These are phyloP conservation scores for Curvularia hawaiiensis DNA, from an alignment of 2,329 filamentous ascomycete species.

Conservation along the genomic window DNA sequence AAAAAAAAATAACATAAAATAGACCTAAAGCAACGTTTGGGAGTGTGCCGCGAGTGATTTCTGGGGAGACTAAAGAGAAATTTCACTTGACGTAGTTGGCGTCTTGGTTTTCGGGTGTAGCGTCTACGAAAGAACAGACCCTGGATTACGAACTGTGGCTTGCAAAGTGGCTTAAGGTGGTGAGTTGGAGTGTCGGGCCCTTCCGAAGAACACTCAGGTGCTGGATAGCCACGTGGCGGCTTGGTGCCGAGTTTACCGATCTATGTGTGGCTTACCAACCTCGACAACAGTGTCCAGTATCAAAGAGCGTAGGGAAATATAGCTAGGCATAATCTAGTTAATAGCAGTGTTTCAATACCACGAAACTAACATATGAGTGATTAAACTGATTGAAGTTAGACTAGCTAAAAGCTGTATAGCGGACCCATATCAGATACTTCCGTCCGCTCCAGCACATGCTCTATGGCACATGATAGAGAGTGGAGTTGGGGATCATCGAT, in stretches of 20 bases:
- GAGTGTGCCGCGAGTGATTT: not conserved
- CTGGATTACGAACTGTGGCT: not conserved
- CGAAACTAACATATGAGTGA: too few species aligned
- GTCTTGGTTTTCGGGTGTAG: not conserved
- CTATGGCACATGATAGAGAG: too few species aligned
- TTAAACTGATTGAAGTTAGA: too few species aligned
- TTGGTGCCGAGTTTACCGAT: not conserved
- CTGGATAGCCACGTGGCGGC: not conserved
- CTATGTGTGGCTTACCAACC: not conserved
- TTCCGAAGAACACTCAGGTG: not conserved
- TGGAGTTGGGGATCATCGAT: not conserved
- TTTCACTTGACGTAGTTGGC: not conserved
- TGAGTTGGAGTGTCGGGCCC: not conserved
- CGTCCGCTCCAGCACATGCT: too few species aligned
- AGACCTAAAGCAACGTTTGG: not conserved
- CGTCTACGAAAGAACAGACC: not conserved
- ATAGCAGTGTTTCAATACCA: too few species aligned
- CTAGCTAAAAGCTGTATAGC: too few species aligned
- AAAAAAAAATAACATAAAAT: not conserved
- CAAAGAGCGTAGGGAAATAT: too few species aligned
- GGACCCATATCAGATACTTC: too few species aligned
- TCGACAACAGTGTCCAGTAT: too few species aligned
- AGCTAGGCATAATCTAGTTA: too few species aligned
- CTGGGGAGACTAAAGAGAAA: not conserved
- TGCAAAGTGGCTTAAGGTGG: not conserved